These are phyloP conservation scores for Phytophthora pinifolia DNA, from an alignment of 352 stramenopile species.

Conservation along the genomic window DNA sequence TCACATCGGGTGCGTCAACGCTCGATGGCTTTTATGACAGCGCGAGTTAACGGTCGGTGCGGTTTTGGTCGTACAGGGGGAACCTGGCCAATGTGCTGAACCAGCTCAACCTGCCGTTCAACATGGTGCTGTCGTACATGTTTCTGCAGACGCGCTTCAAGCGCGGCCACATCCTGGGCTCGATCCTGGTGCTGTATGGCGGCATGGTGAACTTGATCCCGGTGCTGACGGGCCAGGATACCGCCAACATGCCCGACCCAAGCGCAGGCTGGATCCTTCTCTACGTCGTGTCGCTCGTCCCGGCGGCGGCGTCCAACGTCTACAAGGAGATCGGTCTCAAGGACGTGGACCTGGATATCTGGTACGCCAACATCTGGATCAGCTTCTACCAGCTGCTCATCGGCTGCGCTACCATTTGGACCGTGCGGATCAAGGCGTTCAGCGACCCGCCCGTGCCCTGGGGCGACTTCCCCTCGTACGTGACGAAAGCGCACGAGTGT, in stretches of 20 bases:
- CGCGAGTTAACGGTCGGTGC: no score
- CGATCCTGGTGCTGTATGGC: constrained; percentile 85
- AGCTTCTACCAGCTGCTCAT: constrained; percentile 84
- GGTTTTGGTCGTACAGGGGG: no score
- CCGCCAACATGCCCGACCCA: constrained; percentile 71
- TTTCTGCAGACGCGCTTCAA: constrained; percentile 83
- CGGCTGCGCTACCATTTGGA: constrained; percentile 73
- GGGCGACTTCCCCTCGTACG: constrained; percentile 67
- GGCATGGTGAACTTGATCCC: constrained; percentile 86
- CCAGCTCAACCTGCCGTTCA: constrained; percentile 86
- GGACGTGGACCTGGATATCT: constrained; percentile 87
- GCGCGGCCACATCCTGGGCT: constrained; percentile 79
- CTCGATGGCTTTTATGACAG: no score
- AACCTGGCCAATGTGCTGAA: constrained; percentile 87
- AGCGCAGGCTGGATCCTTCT: constrained; percentile 77
- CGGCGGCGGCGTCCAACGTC: constrained; percentile 74
- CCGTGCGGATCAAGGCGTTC: constrained; percentile 77
- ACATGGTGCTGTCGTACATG: constrained; percentile 83
- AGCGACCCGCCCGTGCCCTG: constrained; percentile 76
- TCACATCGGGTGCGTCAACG: constrained; percentile 79
- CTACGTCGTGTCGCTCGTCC: constrained; percentile 75
- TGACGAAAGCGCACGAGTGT: constrained; percentile 68
- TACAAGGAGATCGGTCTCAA: constrained; percentile 91
- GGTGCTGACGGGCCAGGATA: constrained; percentile 62
- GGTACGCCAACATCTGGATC: constrained; percentile 88